Evolutionary conservation across 2,329 filamentous ascomycete species (phyloP).

Genomic region (Chrysosporium queenslandicum): DNA sequence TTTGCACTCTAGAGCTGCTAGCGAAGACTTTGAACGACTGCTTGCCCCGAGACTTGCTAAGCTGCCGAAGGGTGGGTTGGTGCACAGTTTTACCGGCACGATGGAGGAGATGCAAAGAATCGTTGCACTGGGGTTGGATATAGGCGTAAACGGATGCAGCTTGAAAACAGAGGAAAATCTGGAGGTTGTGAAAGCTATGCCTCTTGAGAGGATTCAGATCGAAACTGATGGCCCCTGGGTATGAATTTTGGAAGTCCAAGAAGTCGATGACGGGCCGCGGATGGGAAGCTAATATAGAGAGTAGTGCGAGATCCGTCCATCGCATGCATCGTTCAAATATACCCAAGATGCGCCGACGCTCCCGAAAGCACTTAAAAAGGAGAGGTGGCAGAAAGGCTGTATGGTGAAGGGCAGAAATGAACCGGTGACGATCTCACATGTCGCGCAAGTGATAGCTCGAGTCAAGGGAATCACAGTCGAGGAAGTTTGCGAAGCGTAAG

Average conservation of each 20-base stretch:
- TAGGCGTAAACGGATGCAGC: slow-evolving; percentile 94
- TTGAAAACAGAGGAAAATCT: slow-evolving; percentile 92
- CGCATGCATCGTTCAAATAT: slow-evolving; percentile 73
- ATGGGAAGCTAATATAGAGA: background rate
- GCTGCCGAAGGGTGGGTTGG: slow-evolving; percentile 67
- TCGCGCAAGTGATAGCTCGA: slow-evolving; percentile 78
- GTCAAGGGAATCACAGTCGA: slow-evolving; percentile 72
- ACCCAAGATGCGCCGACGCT: slow-evolving; percentile 58
- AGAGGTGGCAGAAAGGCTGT: slow-evolving; percentile 76
- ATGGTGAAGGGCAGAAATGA: slow-evolving; percentile 97
- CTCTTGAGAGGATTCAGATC: slow-evolving; percentile 72
- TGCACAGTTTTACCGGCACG: slow-evolving; percentile 91
- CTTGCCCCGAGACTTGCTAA: slow-evolving; percentile 54
- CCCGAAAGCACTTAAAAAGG: slow-evolving; percentile 85
- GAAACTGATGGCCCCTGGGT: slow-evolving; percentile 93
- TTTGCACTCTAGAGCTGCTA: slow-evolving; percentile 80
- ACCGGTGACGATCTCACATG: slow-evolving; percentile 72
- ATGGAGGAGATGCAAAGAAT: slow-evolving; percentile 72
- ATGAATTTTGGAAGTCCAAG: too few relatives aligned
- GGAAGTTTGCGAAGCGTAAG: slow-evolving; percentile 70
- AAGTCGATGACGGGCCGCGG: too few relatives aligned
- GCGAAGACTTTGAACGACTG: slow-evolving; percentile 68
- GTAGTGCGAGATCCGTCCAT: slow-evolving; percentile 79
- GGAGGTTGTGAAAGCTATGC: slow-evolving; percentile 68
- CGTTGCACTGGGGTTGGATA: slow-evolving; percentile 69